Evolutionary conservation across 2,329 filamentous ascomycete genomes (phyloP).

Genomic region (Aspergillus tamarii): DNA sequence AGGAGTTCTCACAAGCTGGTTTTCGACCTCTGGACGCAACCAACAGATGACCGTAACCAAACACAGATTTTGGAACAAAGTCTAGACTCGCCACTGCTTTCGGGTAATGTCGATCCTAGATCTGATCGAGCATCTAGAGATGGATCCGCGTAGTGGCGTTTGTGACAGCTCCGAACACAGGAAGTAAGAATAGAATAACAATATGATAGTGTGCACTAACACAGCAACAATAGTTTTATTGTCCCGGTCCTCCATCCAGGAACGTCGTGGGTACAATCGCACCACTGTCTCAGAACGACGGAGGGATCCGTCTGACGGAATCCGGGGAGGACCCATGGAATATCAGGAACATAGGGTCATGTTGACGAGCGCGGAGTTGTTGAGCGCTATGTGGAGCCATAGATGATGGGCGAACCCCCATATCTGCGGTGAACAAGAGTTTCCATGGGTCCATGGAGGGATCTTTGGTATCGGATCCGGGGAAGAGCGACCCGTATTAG

Average conservation of each 20-base stretch:
- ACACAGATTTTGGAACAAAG: background rate
- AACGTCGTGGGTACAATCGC: background rate
- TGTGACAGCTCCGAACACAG: conserved; percentile 8
- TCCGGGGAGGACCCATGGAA: background rate
- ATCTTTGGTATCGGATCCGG: background rate
- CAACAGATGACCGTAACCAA: conserved; percentile 5
- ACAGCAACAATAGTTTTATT: background rate
- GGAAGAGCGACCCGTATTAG: background rate
- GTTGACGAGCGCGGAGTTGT: conserved; percentile 1
- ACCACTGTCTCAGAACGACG: background rate
- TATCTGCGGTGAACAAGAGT: background rate
- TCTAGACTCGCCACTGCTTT: conserved; percentile 5
- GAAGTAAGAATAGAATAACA: background rate
- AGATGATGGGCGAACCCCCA: background rate
- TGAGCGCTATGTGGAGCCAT: background rate
- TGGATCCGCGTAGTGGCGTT: background rate
- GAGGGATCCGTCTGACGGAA: background rate
- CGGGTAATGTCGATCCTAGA: background rate
- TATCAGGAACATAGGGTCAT: background rate
- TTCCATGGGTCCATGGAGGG: background rate
- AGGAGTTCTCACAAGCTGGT: conserved; percentile 17
- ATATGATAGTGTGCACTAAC: background rate
- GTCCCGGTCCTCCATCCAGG: background rate
- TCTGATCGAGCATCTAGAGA: background rate
- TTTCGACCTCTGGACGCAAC: conserved; percentile 24